Evolutionary conservation across 2,329 filamentous ascomycete genomes (phyloP).

Genomic region (Ploettnerulaceae sp.): DNA sequence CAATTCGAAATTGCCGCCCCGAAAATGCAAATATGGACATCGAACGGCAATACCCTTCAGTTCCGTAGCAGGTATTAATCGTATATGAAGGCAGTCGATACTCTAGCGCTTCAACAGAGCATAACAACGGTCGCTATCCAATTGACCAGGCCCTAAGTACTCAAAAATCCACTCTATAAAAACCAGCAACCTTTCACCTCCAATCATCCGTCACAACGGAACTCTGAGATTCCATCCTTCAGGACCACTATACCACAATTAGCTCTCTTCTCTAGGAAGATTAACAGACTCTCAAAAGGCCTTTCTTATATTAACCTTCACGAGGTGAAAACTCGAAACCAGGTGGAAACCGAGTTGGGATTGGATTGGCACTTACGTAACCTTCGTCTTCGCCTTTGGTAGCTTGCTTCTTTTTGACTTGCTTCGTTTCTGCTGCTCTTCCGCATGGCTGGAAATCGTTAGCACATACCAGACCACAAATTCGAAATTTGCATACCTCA

Average conservation of each 20-base stretch:
- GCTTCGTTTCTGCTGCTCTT: conserved; percentile 12
- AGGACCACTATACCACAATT: too few species aligned
- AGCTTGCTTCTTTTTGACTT: conserved; percentile 4
- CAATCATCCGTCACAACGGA: not conserved
- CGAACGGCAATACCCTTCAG: not conserved
- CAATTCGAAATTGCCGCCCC: not conserved
- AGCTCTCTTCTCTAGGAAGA: too few species aligned
- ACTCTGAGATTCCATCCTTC: too few species aligned
- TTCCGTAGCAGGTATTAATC: not conserved
- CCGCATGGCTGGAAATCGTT: conserved; percentile 19
- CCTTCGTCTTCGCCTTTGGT: conserved; percentile 20
- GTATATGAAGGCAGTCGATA: too few species aligned
- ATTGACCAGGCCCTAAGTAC: not conserved
- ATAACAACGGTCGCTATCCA: too few species aligned
- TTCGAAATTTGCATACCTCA: conserved; percentile 8
- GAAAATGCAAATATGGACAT: not conserved
- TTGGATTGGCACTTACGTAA: too few species aligned
- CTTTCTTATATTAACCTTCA: too few species aligned
- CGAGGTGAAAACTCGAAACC: too few species aligned
- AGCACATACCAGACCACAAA: not conserved
- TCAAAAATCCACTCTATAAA: not conserved
- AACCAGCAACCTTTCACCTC: not conserved
- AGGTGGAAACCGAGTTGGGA: too few species aligned
- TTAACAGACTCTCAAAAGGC: too few species aligned
- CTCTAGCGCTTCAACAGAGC: too few species aligned